Evolutionary conservation across 768 basidiomycete species (phyloP), one percentile per base, ranked within the genome.

Genomic region (Tylopilus sp.): DNA sequence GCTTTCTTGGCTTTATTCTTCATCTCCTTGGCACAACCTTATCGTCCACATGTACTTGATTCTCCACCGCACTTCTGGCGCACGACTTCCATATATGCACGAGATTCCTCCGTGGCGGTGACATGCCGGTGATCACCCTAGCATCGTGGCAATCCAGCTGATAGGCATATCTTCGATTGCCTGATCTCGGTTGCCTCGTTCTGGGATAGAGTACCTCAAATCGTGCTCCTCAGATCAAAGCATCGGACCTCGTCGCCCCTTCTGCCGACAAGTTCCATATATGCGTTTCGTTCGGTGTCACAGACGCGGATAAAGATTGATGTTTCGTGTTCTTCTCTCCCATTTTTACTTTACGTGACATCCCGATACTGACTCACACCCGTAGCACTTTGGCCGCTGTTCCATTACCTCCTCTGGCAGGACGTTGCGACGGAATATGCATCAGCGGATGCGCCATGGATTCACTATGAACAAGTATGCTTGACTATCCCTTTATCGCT

Each of bases 401-500:
- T 98, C 82, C 97, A 98, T 74, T 98, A 98, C 69, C 83, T 98
- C 52, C 86, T 98, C 50, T 97, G 95, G 89, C 94, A 96, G 69
- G 97, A 98, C 67, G 92, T 94, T 54, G 89, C 89, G 10, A 87
- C 87, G 25, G 91, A 93, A 63, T 89, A 90, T 60, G 85, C 89
- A 2, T 88, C 88, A 4, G 92, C 92, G 26, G 92, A 93, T 66
- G 76, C 81, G 3, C 78, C 90, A 63, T 99, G 93, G 77, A 57
- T 55, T 11, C 61, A 69, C 38, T 69, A 69, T 31, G 67, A 69
- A 26, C 60, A 56, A 57, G 68, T 65, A 26, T 26, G 65, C 26
- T 4, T 22, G 30, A 7, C 37, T 33, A 14, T 42, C 14, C 7
- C 21, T 29, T 4, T 37, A 26, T 24, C 33, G 12, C 13, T 13